A percentile compares a stretch with the other conserved stretches of the same genome.
Evolutionary conservation across 2,329 filamentous ascomycete species (phyloP).

Genomic region (Tolypocladium tundrense): DNA sequence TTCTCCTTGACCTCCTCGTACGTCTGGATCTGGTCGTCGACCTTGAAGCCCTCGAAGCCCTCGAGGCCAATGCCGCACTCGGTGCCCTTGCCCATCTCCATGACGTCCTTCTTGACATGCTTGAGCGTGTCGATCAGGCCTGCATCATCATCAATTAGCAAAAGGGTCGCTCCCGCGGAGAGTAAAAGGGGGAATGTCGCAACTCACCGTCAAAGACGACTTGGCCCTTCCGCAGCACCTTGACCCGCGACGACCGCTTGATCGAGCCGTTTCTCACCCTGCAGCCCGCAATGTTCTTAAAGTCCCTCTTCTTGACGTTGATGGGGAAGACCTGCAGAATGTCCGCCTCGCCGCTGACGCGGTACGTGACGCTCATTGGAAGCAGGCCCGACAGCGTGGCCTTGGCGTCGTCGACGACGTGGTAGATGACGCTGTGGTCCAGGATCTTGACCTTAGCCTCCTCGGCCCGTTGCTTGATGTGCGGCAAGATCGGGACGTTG

Average conservation of each 20-base stretch:
- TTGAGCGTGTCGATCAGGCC: constrained; percentile 74
- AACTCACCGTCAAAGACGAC: constrained; percentile 72
- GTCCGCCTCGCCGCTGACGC: constrained; percentile 80
- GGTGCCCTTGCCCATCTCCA: constrained; percentile 81
- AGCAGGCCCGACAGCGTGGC: constrained; percentile 59
- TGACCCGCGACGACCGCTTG: constrained; percentile 51
- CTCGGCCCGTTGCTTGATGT: constrained; percentile 61
- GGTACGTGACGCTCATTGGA: constrained; percentile 52
- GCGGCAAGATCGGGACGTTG: constrained; percentile 60
- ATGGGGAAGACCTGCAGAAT: constrained; percentile 77
- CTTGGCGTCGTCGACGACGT: constrained; percentile 63
- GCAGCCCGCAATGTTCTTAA: constrained; percentile 73
- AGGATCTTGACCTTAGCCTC: constrained; percentile 64
- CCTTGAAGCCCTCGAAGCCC: constrained; percentile 64
- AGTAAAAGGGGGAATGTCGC: background rate
- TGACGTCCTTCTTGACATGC: constrained; percentile 84
- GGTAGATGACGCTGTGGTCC: constrained; percentile 80
- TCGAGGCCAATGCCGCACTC: constrained; percentile 88
- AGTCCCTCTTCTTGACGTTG: constrained; percentile 60
- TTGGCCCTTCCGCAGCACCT: constrained; percentile 61
- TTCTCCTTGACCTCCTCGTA: constrained; percentile 73
- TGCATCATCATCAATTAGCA: constrained; percentile 24
- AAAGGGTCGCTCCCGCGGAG: background rate
- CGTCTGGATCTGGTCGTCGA: constrained; percentile 79
- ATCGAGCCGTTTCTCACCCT: constrained; percentile 76